Base-by-base conservation (phyloP, 495 filamentous ascomycete species). In the Haplographium delicatum region DNA sequence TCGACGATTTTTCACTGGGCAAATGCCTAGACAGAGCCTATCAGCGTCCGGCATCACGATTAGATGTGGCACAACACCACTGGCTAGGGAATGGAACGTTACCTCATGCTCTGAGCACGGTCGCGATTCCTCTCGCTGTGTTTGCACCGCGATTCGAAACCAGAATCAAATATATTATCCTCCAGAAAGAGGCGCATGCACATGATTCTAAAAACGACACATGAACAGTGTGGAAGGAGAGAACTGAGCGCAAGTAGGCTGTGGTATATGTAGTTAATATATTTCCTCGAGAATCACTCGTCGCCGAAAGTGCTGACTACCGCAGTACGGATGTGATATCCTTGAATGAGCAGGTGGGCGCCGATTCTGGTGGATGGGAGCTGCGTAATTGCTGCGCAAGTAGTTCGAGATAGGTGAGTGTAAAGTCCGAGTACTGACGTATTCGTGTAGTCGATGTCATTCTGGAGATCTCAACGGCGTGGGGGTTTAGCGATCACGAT, bases 41-140 rank as follows among this genome's bases (percentile, higher is more conserved):
- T 38, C 50, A 19, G 39, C 46, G 40, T 26, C 18, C 31, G 33
- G 42, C 15, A 20, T 18, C 35, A 20, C 33, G 27, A 27, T 23
- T 5, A 42, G 13, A 7, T 28, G 49, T 38, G 49, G 42, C 43
- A 43, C 38, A 37, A 34, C 38, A 25, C 31, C n/a, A n/a, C 28
- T 33, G n/a, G 23, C 20, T 44, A 39, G 35, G 35, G 22, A 39
- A 19, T 56, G 53, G 41, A 56, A 56, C 53, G 53, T 56, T 56
- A 56, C 53, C 8, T 47, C 51, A 24, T 31, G 28, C 28, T 39
- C 22, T 18, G 35, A 6, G 35, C 35, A 39, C 35, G 35, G 35
- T 11, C n/a, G n/a, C n/a, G n/a, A n/a, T n/a, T n/a, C n/a, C n/a
- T n/a, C 15, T 39, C 35, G 5, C 10, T 6, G 13, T 41, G 5